Evolutionary conservation across 2,329 filamentous ascomycete species (phyloP).

Genomic region (Aspergillus hiratsukae): DNA sequence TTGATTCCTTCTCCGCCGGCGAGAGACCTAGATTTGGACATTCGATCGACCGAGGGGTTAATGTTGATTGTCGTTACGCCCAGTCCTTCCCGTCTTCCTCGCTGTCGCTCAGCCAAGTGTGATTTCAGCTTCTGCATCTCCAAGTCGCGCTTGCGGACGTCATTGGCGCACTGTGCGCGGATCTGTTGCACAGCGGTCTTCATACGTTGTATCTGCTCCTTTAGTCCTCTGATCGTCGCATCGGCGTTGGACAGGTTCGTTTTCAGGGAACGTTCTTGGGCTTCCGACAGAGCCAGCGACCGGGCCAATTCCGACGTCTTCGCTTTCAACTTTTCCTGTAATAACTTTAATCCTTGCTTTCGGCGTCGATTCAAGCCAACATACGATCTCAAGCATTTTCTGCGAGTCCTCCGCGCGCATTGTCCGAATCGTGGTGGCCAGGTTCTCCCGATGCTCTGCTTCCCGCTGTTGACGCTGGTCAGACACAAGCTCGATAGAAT

Average conservation of each 20-base stretch:
- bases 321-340: conserved; percentile 50
- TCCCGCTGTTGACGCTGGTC: conserved; percentile 61
- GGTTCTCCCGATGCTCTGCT: conserved; percentile 77
- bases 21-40: conserved; percentile 21
- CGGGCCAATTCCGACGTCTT: conserved; percentile 55
- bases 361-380: conserved; percentile 20
- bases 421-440: conserved; percentile 71
- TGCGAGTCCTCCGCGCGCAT: conserved; percentile 71
- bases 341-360: conserved; percentile 7
- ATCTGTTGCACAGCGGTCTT: conserved; percentile 79
- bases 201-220: conserved; percentile 76
- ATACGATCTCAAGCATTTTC: conserved; percentile 64
- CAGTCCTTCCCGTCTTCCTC: conserved; percentile 53
- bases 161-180: conserved; percentile 79
- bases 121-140: conserved; percentile 86
- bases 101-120: conserved; percentile 68
- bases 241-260: conserved; percentile 71
- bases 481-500: conserved; percentile 2
- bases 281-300: conserved; percentile 57
- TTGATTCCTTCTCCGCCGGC: conserved; percentile 42
- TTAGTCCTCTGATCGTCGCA: conserved; percentile 66
- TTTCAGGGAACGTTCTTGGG: conserved; percentile 66
- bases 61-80: conserved; percentile 47
- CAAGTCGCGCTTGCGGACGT: conserved; percentile 83
- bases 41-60: conserved; percentile 37